Evolutionary conservation across 1,284 basidiomycete genomes (phyloP).

Genomic region (Ustilago crameri): DNA sequence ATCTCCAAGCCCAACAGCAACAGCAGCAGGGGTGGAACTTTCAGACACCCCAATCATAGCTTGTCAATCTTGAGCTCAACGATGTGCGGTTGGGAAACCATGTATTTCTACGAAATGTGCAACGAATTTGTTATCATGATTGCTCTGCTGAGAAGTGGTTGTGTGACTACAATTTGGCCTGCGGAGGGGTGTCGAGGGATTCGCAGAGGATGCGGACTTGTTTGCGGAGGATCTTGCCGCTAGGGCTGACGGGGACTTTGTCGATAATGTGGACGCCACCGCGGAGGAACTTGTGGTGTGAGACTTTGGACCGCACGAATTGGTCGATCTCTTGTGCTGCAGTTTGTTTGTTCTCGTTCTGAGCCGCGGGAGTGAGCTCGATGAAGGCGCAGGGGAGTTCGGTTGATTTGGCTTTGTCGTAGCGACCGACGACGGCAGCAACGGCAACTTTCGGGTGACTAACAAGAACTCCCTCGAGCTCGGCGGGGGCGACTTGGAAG

Average conservation of each 20-base stretch:
- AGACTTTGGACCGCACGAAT: conserved; percentile 34
- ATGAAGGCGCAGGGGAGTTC: conserved; percentile 42
- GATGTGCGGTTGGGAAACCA: too few species aligned
- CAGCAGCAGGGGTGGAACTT: conserved; percentile 31
- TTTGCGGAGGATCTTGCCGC: conserved; percentile 49
- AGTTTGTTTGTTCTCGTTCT: neutral
- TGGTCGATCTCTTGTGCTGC: conserved; percentile 28
- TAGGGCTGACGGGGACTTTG: conserved; percentile 43
- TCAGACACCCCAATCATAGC: conserved; percentile 32
- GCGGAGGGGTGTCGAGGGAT: conserved; percentile 11
- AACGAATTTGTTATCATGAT: neutral
- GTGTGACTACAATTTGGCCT: conserved; percentile 19
- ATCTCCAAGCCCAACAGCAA: conserved; percentile 39
- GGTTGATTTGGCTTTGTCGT: conserved; percentile 47
- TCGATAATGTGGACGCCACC: conserved; percentile 44
- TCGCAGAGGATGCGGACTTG: conserved; percentile 23
- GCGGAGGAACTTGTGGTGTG: conserved; percentile 43
- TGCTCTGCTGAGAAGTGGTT: neutral
- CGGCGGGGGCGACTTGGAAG: conserved; percentile 63
- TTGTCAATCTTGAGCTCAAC: neutral
- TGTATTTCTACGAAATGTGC: too few species aligned
- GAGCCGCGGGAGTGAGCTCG: conserved; percentile 20
- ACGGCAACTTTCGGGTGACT: conserved; percentile 48
- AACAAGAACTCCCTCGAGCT: conserved; percentile 57
- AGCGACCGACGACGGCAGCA: conserved; percentile 57